Conservation (phyloP, 176 grass and related monocot species). For the Aegilops speltoides region DNA sequence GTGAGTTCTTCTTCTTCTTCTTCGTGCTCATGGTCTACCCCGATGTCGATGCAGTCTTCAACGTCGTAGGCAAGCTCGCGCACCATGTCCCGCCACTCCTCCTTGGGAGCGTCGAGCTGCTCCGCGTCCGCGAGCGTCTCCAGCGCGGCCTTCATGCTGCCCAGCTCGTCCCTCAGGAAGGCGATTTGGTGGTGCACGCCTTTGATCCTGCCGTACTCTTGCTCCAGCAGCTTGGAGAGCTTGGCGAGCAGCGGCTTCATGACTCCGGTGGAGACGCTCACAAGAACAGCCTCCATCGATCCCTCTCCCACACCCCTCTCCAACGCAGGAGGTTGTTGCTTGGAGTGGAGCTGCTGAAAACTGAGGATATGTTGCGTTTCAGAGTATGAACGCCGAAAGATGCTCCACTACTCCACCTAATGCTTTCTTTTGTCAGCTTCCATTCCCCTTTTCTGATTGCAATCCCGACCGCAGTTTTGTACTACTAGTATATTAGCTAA, state of each 20-base stretch:
- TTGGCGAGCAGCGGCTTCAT: neutral
- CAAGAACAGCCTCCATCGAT: neutral
- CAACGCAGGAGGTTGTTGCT: too few relatives aligned
- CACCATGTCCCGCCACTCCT: neutral
- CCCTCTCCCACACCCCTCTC: too few relatives aligned
- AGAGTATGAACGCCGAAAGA: too few relatives aligned
- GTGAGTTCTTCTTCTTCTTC: neutral
- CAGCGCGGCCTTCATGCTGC: neutral
- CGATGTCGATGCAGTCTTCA: neutral
- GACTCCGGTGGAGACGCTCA: neutral
- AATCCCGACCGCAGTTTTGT: too few relatives aligned
- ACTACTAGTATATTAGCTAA: too few relatives aligned
- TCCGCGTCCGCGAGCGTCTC: neutral
- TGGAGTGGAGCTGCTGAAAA: too few relatives aligned
- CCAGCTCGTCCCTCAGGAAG: neutral
- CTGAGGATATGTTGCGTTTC: too few relatives aligned
- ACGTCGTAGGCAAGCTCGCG: conserved; percentile 12
- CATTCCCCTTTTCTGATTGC: too few relatives aligned
- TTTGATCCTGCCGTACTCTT: neutral
- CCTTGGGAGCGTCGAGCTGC: neutral
- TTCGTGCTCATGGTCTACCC: neutral
- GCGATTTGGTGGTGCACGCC: neutral
- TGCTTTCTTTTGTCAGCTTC: too few relatives aligned
- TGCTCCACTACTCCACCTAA: too few relatives aligned
- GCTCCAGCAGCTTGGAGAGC: neutral